These are phyloP conservation scores for Astraeus odoratus DNA, from an alignment of 768 basidiomycete species.

Conservation along the genomic window DNA sequence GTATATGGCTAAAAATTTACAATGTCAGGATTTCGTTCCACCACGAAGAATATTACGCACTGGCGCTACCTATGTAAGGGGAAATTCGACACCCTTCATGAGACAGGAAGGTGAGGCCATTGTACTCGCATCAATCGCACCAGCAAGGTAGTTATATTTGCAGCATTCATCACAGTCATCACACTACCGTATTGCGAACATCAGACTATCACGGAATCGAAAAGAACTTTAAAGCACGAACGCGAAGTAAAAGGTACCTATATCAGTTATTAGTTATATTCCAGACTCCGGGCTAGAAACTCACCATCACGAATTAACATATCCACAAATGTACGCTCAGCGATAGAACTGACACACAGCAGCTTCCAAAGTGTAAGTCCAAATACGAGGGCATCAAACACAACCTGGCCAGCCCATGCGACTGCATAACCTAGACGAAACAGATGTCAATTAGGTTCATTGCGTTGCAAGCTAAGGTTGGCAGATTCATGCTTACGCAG, in stretches of 20 bases:
- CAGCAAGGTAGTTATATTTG: conserved; percentile 2
- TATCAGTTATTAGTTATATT: too few relatives aligned
- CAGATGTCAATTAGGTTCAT: too few relatives aligned
- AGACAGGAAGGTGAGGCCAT: not conserved
- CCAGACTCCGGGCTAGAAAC: too few relatives aligned
- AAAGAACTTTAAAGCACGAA: not conserved
- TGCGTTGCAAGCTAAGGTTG: too few relatives aligned
- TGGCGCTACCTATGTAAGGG: not conserved
- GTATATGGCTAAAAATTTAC: not conserved
- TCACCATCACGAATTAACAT: not conserved
- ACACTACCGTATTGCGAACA: not conserved
- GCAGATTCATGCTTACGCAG: not conserved
- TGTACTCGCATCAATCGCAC: not conserved
- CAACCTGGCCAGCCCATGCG: conserved; percentile 7
- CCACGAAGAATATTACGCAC: not conserved
- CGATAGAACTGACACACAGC: not conserved
- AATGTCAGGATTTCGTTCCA: too few relatives aligned
- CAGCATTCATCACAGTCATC: conserved; percentile 1
- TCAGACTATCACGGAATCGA: not conserved
- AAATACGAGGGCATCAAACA: conserved; percentile 15
- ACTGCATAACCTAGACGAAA: not conserved
- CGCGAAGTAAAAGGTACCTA: not conserved
- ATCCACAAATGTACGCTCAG: not conserved
- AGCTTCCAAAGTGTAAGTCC: conserved; percentile 7
- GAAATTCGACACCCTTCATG: too few relatives aligned